phyloP scores from a whole-genome alignment of 257 asterid genomes.

The Solanum bulbocastanum region DNA sequence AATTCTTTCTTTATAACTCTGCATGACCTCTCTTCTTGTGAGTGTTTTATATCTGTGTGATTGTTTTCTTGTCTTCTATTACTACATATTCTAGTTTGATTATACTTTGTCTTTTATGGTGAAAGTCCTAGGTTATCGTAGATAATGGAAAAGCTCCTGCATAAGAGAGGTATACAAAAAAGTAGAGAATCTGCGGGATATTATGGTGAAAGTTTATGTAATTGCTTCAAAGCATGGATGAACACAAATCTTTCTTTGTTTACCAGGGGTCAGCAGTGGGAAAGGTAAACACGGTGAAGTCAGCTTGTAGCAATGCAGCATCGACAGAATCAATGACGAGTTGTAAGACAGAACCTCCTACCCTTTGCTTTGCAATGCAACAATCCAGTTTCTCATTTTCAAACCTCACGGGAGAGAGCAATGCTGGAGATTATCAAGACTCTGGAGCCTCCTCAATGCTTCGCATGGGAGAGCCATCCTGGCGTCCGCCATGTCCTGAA shows the following conservation, averaged over 20 bases:
- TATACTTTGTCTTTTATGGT: not conserved
- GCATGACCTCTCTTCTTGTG: not conserved
- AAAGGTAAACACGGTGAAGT: slow-evolving; percentile 33
- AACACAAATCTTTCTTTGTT: not conserved
- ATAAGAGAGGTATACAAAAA: not conserved
- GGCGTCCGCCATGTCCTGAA: slow-evolving; percentile 62
- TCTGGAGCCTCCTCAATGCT: slow-evolving; percentile 58
- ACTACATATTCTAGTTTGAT: not conserved
- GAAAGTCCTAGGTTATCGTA: not conserved
- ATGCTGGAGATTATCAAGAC: slow-evolving; percentile 53
- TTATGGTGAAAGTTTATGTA: not conserved
- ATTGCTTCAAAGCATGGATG: not conserved
- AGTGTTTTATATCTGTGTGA: not conserved
- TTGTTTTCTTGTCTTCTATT: not conserved
- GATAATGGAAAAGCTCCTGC: not conserved
- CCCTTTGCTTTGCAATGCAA: slow-evolving; percentile 40
- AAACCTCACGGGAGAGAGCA: slow-evolving; percentile 55
- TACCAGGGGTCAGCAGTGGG: slow-evolving; percentile 48
- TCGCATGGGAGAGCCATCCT: slow-evolving; percentile 59
- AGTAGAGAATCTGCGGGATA: not conserved
- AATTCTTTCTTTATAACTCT: not conserved
- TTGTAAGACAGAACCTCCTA: slow-evolving; percentile 83
- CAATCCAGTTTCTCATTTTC: slow-evolving; percentile 60
- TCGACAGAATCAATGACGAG: slow-evolving; percentile 68
- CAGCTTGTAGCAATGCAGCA: slow-evolving; percentile 77